phyloP scores from a whole-genome alignment of 768 basidiomycete genomes.

The Rhizopogon vesiculosus region DNA sequence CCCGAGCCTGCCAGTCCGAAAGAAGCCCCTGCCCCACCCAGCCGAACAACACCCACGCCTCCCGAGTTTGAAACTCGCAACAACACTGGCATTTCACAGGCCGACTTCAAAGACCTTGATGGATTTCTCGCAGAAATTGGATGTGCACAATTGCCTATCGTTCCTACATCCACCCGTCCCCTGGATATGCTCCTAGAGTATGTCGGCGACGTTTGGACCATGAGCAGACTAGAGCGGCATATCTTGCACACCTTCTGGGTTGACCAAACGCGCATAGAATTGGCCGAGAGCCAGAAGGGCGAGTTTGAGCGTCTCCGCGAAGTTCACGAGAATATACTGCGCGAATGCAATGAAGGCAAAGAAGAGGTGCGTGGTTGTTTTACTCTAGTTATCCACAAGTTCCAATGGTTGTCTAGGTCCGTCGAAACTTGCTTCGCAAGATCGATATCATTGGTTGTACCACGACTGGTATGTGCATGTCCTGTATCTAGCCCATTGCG shows the following conservation, averaged over 20 bases:
- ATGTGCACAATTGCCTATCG: conserved; percentile 27
- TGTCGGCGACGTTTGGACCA: conserved; percentile 43
- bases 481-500: neutral
- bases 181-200: conserved; percentile 32
- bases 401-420: conserved; percentile 33
- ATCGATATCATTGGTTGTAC: conserved; percentile 73
- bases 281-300: conserved; percentile 24
- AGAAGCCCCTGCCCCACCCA: neutral
- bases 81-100: neutral
- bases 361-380: conserved; percentile 43
- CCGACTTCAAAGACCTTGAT: conserved; percentile 17
- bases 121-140: conserved; percentile 38
- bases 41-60: neutral
- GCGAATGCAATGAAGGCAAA: conserved; percentile 34
- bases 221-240: conserved; percentile 47
- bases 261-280: conserved; percentile 29
- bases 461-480: conserved; percentile 52
- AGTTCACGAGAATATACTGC: conserved; percentile 35
- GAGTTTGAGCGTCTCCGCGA: conserved; percentile 41
- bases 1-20: neutral
- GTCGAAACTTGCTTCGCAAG: conserved; percentile 46
- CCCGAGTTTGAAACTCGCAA: neutral
- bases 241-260: conserved; percentile 44
- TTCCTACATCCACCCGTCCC: conserved; percentile 33
- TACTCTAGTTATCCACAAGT: neutral